These are phyloP conservation scores for Nothophoma quercina DNA, from an alignment of 2,329 filamentous ascomycete genomes.

Conservation along the genomic window DNA sequence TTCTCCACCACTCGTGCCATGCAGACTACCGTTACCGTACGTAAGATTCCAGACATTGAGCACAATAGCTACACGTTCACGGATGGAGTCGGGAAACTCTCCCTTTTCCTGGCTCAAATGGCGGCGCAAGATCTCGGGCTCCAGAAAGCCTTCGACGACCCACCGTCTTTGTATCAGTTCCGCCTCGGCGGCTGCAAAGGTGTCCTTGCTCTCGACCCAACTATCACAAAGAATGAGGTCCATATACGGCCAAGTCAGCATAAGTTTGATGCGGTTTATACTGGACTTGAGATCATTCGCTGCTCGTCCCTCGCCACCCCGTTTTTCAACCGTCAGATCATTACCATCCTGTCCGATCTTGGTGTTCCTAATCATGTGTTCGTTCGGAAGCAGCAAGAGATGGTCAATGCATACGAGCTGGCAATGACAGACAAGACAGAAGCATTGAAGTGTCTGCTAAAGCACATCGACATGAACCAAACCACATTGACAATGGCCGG, in stretches of 20 bases:
- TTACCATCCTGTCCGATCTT: conserved; percentile 80
- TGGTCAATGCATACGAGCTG: conserved; percentile 71
- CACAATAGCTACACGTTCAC: conserved; percentile 77
- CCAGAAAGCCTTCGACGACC: conserved; percentile 58
- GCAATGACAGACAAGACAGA: conserved; percentile 72
- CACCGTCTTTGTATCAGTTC: conserved; percentile 89
- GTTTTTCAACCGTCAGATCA: conserved; percentile 88
- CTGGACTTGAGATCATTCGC: conserved; percentile 83
- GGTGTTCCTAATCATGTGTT: conserved; percentile 76
- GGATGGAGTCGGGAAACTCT: conserved; percentile 95
- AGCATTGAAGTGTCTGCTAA: conserved; percentile 73
- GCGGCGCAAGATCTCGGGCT: conserved; percentile 75
- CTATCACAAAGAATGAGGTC: conserved; percentile 71
- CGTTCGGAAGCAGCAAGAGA: conserved; percentile 68
- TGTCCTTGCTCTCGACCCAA: conserved; percentile 77
- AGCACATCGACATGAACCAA: conserved; percentile 85
- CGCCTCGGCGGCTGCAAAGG: conserved; percentile 93
- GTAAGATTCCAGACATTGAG: conserved; percentile 73
- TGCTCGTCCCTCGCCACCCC: conserved; percentile 79
- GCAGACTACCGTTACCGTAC: conserved; percentile 65
- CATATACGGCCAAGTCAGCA: conserved; percentile 84
- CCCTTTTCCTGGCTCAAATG: conserved; percentile 74
- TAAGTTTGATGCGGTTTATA: conserved; percentile 79
- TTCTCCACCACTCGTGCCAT: conserved; percentile 91
- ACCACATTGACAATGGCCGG: conserved; percentile 76